These are phyloP conservation scores for Eimeria necatrix DNA, from an alignment of 169 alveolate species.

Conservation along the genomic window DNA sequence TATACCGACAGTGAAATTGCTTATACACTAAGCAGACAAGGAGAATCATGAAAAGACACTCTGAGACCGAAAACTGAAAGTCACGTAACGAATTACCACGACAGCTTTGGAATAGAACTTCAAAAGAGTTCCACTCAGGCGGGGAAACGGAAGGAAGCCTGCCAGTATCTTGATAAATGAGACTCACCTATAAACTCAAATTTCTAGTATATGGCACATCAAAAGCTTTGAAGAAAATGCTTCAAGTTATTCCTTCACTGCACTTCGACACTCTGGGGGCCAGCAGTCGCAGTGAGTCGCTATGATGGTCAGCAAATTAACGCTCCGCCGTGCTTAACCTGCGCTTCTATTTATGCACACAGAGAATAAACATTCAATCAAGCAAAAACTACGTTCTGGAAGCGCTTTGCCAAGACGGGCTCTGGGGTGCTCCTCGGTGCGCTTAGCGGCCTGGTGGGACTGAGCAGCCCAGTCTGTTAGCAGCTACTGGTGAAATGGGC, in stretches of 20 bases:
- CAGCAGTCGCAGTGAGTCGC: conserved; percentile 54
- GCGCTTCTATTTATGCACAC: conserved; percentile 17
- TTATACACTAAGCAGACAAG: not conserved
- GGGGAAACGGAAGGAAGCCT: not conserved
- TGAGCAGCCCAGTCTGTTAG: conserved; percentile 50
- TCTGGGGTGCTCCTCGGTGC: conserved; percentile 70
- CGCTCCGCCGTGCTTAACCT: not conserved
- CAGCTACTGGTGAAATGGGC: not conserved
- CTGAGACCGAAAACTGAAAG: not conserved
- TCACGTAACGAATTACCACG: too few relatives aligned
- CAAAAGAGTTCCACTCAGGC: too few relatives aligned
- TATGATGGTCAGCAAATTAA: not conserved
- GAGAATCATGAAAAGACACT: not conserved
- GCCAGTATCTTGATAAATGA: not conserved
- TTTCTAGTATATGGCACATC: not conserved
- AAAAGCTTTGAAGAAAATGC: conserved; percentile 25
- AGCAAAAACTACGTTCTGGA: conserved; percentile 18
- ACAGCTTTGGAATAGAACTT: too few relatives aligned
- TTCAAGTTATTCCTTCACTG: conserved; percentile 45
- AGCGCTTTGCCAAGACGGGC: not conserved
- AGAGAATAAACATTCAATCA: not conserved
- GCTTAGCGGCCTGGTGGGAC: conserved; percentile 77
- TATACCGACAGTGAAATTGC: too few relatives aligned
- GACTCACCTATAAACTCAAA: conserved; percentile 49
- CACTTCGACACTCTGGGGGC: conserved; percentile 63